Evolutionary conservation across 2,329 filamentous ascomycete genomes (phyloP), one percentile per base, ranked within the genome.

Genomic region (Arthrobotrys conoides): DNA sequence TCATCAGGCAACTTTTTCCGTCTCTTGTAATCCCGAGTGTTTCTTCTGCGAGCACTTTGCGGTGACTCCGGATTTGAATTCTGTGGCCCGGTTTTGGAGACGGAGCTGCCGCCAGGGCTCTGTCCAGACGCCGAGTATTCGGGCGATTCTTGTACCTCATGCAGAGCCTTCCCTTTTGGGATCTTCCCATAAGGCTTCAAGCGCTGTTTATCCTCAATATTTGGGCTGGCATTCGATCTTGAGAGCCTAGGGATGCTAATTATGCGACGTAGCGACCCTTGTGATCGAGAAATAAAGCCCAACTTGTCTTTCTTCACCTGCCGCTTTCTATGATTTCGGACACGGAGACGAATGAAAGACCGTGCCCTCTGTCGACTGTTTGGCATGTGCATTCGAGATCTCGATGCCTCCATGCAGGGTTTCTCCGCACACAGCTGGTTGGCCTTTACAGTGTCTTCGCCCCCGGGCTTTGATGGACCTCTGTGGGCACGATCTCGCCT

Each of bases 1-100:
- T 67, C 73, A 68, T 71, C 67, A 12, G 59, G 61, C 27, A 71
- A 49, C 44, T 68, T 77, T 20, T 71, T 77, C 44, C 67, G 68
- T 57, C 73, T 46, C 24, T 77, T 77, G 53, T 46, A 71, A 12
- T 71, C 71, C n/a, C 71, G 38, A 5, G 22, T 59, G n/a, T 53
- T 63, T 57, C 67, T 63, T 3, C 73, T 33, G 14, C 53, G 59
- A 12, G 67, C 8, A 2, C 20, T 41, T 41, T 44, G 51, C 20
- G 22, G 67, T n/a, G 61, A 44, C 18, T 55, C 53, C 20, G 46
- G 8, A 53, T 76, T 61, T 24, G 53, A 68, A 63, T 46, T 33
- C 20, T 53, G 22, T 20, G 38, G 46, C 6, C 30, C 44, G 14
- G 24, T 6, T 36, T 46, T 67, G 30, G 36, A 24, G 16, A 33